These are phyloP conservation scores for Aspergillus sp. DNA, from an alignment of 2,329 filamentous ascomycete species.

Conservation along the genomic window DNA sequence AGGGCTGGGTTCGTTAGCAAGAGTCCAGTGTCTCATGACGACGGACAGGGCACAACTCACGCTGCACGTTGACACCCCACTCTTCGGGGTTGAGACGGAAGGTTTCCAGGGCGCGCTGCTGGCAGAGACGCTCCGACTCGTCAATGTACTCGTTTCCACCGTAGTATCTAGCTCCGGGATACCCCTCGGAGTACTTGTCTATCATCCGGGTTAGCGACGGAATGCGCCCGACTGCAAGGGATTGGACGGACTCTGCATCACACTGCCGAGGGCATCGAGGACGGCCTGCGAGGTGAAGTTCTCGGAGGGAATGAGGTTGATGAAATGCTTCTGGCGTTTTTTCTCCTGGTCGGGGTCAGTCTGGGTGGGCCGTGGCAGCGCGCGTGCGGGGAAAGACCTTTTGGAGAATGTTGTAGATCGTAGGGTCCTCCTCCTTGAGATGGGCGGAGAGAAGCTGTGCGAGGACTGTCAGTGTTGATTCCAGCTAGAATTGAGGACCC, in stretches of 20 bases:
- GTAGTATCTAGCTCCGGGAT: constrained; percentile 94
- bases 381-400: constrained; percentile 57
- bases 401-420: constrained; percentile 84
- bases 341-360: constrained; percentile 68
- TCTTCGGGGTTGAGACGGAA: constrained; percentile 80
- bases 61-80: constrained; percentile 97
- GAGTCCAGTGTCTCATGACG: too few relatives aligned
- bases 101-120: constrained; percentile 82
- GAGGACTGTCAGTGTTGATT: neutral
- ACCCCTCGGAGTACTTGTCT: constrained; percentile 99
- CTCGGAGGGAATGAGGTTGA: constrained; percentile 93
- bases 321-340: constrained; percentile 93
- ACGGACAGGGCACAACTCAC: constrained; percentile 49
- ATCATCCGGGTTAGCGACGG: constrained; percentile 27
- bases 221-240: neutral
- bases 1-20: constrained; percentile 55
- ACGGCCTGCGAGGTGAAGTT: constrained; percentile 95
- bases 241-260: constrained; percentile 79
- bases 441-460: constrained; percentile 72
- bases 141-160: constrained; percentile 97
- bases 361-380: neutral
- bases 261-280: constrained; percentile 84
- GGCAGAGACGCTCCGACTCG: constrained; percentile 82
- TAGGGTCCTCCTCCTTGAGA: constrained; percentile 80
- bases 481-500: neutral